Base-by-base conservation (phyloP, 2,329 filamentous ascomycete genomes). In the Colletotrichum theobromicola region DNA sequence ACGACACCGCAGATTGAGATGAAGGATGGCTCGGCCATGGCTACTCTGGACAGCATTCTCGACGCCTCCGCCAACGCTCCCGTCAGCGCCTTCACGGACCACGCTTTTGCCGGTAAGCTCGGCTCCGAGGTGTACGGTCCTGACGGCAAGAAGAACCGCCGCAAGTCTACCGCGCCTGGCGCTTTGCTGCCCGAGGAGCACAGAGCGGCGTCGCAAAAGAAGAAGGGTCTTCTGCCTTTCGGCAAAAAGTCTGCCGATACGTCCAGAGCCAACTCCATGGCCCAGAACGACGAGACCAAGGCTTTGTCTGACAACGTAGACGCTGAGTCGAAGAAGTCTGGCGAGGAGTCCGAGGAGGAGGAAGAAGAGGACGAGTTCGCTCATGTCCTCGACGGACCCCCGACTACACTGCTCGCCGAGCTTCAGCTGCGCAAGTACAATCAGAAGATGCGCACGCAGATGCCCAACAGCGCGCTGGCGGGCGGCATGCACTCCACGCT, bases 401-500 rank as follows among this genome's bases (percentile, higher is more conserved):
- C 97, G 1, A 98, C 95, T 1, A 99, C 97, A 0, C 89, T 99
- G 1, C 90, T 99, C 28, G 97, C 97, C 0, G 97, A 99, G 82
- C 87, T 99, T 9, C 95, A 98, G 81, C 86, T 98, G 77, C 93
- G 97, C 65, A 98, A 99, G 82, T 93, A 94, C 74, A 94, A 98
- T 78, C 93, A 97, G 79, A 96, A 95, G 83, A 88, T 93, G 76
- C 92, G 97, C 42, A 97, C 93, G 34, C 90, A 92, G 26, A 93
- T 93, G 16, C 89, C 93, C 26, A 88, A 90, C 35, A 91, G 89
- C 58, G 84, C 85, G 4, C 88, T 88, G 78, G 93, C 94, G 24
- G 92, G 93, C 69, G 96, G 95, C n/a, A 93, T 98, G 89, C 95
- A 97, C 77, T 94, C 94, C 16, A 99, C 97, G 0, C 88, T 99